These are phyloP conservation scores for Populus tremula DNA, from an alignment of 345 rosid species.

Conservation along the genomic window DNA sequence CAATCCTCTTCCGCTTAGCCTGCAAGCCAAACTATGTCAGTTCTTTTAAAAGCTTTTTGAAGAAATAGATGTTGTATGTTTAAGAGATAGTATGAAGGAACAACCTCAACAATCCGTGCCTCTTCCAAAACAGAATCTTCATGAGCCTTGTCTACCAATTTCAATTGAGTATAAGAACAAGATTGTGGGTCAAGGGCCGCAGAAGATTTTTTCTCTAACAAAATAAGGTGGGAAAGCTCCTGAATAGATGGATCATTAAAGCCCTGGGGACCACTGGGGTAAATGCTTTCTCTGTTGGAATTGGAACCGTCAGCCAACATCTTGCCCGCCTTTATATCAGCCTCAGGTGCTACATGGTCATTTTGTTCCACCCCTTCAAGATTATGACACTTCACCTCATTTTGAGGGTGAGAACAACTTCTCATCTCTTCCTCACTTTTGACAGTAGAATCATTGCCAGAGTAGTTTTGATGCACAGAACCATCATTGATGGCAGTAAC, in stretches of 20 bases:
- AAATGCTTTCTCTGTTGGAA: constrained; percentile 28
- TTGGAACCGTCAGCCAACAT: constrained; percentile 29
- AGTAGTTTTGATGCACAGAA: constrained; percentile 25
- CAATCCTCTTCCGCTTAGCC: constrained; percentile 86
- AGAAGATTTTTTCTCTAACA: constrained; percentile 27
- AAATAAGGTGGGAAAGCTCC: constrained; percentile 29
- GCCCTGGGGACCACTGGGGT: constrained; percentile 34
- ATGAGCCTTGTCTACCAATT: constrained; percentile 51
- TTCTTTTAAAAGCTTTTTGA: constrained; percentile 18
- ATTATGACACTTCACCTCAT: constrained; percentile 40
- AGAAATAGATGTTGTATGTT: constrained; percentile 16
- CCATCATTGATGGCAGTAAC: constrained; percentile 25
- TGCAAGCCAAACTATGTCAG: constrained; percentile 36
- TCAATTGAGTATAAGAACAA: constrained; percentile 37
- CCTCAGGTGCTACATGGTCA: constrained; percentile 35
- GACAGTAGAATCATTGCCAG: constrained; percentile 27
- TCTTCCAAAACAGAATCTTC: constrained; percentile 89
- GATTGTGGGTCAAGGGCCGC: constrained; percentile 42
- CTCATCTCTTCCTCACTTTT: constrained; percentile 46
- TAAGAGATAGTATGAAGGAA: constrained; percentile 14
- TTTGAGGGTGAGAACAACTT: constrained; percentile 38
- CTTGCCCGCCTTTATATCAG: constrained; percentile 33
- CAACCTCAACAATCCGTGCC: constrained; percentile 84
- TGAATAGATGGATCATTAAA: constrained; percentile 24
- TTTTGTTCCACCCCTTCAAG: constrained; percentile 36